These are phyloP conservation scores for Citrus hindsii DNA, from an alignment of 345 rosid species.

Conservation along the genomic window DNA sequence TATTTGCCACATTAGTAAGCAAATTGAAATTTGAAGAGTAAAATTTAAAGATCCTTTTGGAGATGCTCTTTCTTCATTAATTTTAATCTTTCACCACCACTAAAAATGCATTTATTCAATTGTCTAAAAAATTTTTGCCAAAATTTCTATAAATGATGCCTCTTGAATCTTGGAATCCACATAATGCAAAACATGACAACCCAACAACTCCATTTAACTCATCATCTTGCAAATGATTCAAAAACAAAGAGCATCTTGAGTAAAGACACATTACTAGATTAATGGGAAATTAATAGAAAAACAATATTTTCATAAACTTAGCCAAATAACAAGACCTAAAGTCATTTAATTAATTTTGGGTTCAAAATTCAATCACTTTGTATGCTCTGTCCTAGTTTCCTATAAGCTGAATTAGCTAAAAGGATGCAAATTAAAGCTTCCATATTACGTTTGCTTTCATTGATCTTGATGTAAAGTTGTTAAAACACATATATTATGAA, in stretches of 20 bases:
- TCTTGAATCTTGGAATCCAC: too few species aligned
- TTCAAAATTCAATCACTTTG: not conserved
- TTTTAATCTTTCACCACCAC: too few species aligned
- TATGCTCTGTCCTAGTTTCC: not conserved
- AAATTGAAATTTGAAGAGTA: too few species aligned
- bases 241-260: not conserved
- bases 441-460: not conserved
- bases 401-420: not conserved
- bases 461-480: not conserved
- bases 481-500: not conserved
- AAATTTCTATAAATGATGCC: too few species aligned
- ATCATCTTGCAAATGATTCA: not conserved
- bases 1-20: too few species aligned
- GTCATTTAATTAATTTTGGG: not conserved
- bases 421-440: not conserved
- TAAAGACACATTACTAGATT: not conserved
- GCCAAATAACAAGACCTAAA: not conserved
- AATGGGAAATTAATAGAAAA: not conserved
- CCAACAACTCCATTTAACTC: not conserved
- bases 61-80: too few species aligned
- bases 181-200: not conserved
- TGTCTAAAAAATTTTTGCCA: too few species aligned
- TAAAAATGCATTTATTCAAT: too few species aligned
- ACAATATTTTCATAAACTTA: not conserved
- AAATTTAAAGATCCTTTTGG: too few species aligned